Base-by-base conservation (phyloP, 441 rosid species). In the Gossypium trilobum region DNA sequence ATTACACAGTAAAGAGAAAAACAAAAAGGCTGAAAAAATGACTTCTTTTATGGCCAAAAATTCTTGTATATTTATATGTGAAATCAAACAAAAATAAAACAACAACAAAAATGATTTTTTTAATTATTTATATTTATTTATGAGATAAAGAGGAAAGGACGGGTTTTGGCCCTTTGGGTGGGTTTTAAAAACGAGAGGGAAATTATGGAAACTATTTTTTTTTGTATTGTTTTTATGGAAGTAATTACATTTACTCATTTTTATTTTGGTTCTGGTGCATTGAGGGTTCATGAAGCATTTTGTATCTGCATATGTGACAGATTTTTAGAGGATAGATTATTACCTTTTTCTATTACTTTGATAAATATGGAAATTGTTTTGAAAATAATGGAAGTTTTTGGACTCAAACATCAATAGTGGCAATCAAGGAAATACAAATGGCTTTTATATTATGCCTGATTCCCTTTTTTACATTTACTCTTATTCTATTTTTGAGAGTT, bases 161-260 rank as follows among this genome's bases (percentile, higher is more conserved):
- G 74, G 61, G 62, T 6, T 19, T 19, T 19, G 25, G 17, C 55
- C 55, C 1, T 60, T 72, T 58, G 0, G 62, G 27, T 73, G 6
- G 61, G 31, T 1, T 19, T 31, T 42, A 7, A 13, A 14, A 78
- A 74, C 42, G 75, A 71, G 75, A 71, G 81, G 78, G 75, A 78
- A 73, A 62, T 64, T 58, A 68, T 33, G 74, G 74, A 42, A 73
- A 67, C 50, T 36, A 13, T 17, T 46, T 77, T 10, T 64, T 63
- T 57, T 4, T 33, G 13, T 31, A 31, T 63, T 27, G 4, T 27
- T 39, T 63, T 63, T 17, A 2, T 55, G 33, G 56, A 44, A 66
- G 36, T 7, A 19, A 44, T 62, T 36, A 62, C 6, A 11, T 13
- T 27, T 22, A 66, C 20, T 67, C 27, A 46, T 46, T 66, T 46